These are phyloP conservation scores for Colletotrichum sp. DNA, from an alignment of 2,329 filamentous ascomycete genomes.

Conservation along the genomic window DNA sequence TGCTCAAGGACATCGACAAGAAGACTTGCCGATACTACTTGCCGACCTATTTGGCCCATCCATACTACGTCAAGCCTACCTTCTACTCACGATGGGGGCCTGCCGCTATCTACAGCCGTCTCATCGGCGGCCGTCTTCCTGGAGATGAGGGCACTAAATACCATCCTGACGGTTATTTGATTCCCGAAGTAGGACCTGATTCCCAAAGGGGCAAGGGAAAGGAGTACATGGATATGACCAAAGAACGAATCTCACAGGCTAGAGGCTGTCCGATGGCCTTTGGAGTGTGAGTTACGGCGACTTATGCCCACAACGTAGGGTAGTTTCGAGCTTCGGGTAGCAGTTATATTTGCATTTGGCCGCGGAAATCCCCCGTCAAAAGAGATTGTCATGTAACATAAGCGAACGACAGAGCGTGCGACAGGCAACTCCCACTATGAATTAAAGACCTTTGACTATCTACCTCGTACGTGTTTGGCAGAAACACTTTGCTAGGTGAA, in stretches of 20 bases:
- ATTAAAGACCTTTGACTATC: background rate
- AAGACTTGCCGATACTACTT: constrained; percentile 45
- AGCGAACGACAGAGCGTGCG: background rate
- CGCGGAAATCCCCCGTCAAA: rapidly evolving
- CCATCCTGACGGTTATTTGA: constrained; percentile 50
- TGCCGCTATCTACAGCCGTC: constrained; percentile 45
- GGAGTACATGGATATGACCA: constrained; percentile 15
- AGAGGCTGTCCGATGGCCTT: constrained; percentile 11
- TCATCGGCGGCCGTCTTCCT: constrained; percentile 50
- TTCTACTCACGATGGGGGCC: constrained; percentile 54
- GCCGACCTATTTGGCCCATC: constrained; percentile 48
- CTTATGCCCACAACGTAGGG: background rate
- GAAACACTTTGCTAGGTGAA: background rate
- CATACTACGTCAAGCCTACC: constrained; percentile 58
- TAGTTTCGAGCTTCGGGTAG: background rate
- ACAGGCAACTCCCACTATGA: rapidly evolving
- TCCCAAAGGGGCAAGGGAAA: constrained; percentile 23
- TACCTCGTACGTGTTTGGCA: background rate
- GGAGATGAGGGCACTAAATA: constrained; percentile 51
- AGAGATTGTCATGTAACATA: background rate
- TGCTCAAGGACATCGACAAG: constrained; percentile 37
- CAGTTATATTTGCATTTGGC: background rate
- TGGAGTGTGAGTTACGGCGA: background rate
- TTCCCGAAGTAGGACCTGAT: constrained; percentile 30
- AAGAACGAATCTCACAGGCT: background rate